phyloP scores from a whole-genome alignment of 1,284 basidiomycete genomes.

The Dichomitus squalens region DNA sequence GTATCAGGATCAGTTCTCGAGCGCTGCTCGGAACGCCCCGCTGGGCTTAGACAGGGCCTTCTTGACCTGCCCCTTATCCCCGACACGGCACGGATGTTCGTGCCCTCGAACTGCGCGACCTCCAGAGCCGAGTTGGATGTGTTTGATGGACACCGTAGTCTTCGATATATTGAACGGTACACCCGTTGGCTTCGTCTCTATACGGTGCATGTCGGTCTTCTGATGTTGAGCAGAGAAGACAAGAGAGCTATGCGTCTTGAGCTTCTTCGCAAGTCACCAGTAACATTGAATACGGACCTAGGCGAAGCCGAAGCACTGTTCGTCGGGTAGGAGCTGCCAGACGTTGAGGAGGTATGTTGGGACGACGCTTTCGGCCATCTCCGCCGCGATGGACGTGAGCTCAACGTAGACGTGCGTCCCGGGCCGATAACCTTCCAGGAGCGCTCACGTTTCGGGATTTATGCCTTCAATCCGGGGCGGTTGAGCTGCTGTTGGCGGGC shows the following conservation, averaged over 20 bases:
- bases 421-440: slow-evolving; percentile 90
- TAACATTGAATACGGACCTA: slow-evolving; percentile 97
- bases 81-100: slow-evolving; percentile 92
- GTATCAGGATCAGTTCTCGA: slow-evolving; percentile 97
- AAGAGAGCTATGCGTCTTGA: slow-evolving; percentile 98
- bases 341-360: slow-evolving; percentile 90
- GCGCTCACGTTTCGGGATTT: slow-evolving; percentile 76
- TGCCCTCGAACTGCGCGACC: slow-evolving; percentile 98
- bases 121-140: slow-evolving; percentile 96
- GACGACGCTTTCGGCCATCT: slow-evolving; percentile 94
- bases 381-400: slow-evolving; percentile 82
- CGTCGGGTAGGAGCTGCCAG: slow-evolving; percentile 89
- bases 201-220: slow-evolving; percentile 91
- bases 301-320: slow-evolving; percentile 91
- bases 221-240: slow-evolving; percentile 96
- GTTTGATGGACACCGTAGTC: slow-evolving; percentile 98
- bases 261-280: slow-evolving; percentile 89
- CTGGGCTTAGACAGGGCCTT: slow-evolving; percentile 94
- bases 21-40: slow-evolving; percentile 94
- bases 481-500: slow-evolving; percentile 86
- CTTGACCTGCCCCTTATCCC: slow-evolving; percentile 98
- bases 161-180: slow-evolving; percentile 97
- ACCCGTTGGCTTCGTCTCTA: slow-evolving; percentile 97
- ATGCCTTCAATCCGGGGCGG: slow-evolving; percentile 85
- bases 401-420: slow-evolving; percentile 96